These are phyloP conservation scores for Ustilago crameri DNA, from an alignment of 1,284 basidiomycete genomes.

Conservation along the genomic window DNA sequence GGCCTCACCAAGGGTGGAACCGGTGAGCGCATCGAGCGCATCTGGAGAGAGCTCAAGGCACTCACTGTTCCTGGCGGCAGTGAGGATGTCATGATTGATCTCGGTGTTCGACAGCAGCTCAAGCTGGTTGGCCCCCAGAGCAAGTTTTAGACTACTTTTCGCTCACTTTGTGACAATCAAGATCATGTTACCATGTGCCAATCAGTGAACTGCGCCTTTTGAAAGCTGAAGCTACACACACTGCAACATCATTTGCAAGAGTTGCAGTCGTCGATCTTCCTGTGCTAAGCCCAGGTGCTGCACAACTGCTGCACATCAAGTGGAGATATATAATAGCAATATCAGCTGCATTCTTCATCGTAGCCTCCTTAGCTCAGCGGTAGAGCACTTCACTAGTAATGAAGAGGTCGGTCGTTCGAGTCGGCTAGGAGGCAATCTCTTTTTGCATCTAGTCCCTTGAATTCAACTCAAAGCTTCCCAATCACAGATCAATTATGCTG, in stretches of 20 bases:
- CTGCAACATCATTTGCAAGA: too few species aligned
- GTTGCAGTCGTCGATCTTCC: too few species aligned
- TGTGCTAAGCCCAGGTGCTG: too few species aligned
- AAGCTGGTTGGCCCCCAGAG: slow-evolving; percentile 49
- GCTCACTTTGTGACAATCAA: background rate
- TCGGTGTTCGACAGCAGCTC: slow-evolving; percentile 58
- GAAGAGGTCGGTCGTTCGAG: slow-evolving; percentile 57
- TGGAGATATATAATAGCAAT: too few species aligned
- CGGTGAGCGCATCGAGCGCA: slow-evolving; percentile 58
- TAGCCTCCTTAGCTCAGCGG: slow-evolving; percentile 58
- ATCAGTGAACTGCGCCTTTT: too few species aligned
- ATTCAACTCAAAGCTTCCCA: too few species aligned
- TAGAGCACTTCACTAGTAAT: slow-evolving; percentile 58
- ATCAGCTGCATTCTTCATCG: too few species aligned
- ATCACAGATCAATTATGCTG: too few species aligned
- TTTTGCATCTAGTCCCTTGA: background rate
- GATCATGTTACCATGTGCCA: too few species aligned
- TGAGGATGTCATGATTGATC: slow-evolving; percentile 58
- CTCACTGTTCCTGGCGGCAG: slow-evolving; percentile 56
- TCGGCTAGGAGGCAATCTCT: slow-evolving; percentile 50
- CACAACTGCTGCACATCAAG: too few species aligned
- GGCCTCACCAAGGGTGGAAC: slow-evolving; percentile 57
- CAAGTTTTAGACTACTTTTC: slow-evolving; percentile 27
- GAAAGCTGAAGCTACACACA: too few species aligned
- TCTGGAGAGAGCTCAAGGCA: slow-evolving; percentile 57